Evolutionary conservation across 257 asterid species (phyloP).

Genomic region (Scutellaria barbata): DNA sequence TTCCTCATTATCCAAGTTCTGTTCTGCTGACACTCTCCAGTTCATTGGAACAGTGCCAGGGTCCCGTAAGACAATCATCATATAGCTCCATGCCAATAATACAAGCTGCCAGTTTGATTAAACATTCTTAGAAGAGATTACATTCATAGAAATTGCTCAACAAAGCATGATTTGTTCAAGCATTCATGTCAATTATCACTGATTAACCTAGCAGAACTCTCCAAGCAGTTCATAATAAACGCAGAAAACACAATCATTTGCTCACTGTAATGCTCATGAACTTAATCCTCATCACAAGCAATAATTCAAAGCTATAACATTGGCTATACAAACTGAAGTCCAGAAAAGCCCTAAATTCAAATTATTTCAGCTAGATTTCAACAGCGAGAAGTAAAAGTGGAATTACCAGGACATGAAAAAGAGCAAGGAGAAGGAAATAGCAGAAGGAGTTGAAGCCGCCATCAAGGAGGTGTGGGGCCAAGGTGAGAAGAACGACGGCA

Average conservation of each 20-base stretch:
- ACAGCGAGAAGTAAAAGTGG: background rate
- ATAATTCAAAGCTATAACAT: background rate
- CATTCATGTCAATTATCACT: background rate
- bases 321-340: background rate
- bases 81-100: conserved; percentile 76
- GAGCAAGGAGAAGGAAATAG: conserved; percentile 51
- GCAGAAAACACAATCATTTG: background rate
- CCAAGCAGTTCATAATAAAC: background rate
- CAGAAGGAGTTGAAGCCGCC: conserved; percentile 52
- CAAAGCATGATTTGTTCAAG: background rate
- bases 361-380: background rate
- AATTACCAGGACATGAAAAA: conserved; percentile 75
- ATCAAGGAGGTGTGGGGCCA: conserved; percentile 67
- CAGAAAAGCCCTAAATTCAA: background rate
- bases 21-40: conserved; percentile 55
- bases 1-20: conserved; percentile 51
- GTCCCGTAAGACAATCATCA: conserved; percentile 70
- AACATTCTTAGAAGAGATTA: conserved; percentile 30
- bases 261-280: background rate
- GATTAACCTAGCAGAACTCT: conserved; percentile 6
- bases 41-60: conserved; percentile 86
- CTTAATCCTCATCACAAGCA: background rate
- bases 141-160: background rate
- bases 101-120: conserved; percentile 60
- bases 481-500: conserved; percentile 71